phyloP scores from a whole-genome alignment of 108 stramenopile genomes.

The Mayamaea pseudoterrestris region DNA sequence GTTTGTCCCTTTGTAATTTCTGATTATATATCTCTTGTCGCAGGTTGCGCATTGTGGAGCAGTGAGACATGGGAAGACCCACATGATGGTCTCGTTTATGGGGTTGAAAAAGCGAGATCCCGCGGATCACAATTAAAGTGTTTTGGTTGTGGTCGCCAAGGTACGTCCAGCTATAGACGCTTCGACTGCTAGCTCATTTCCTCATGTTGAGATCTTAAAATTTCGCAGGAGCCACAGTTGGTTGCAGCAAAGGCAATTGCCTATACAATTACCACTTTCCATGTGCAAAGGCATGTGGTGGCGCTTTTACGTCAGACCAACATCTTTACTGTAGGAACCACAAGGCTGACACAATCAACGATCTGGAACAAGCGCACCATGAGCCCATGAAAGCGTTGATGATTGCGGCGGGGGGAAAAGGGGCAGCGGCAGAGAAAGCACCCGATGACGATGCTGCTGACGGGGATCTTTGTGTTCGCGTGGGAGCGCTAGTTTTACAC shows the following conservation, averaged over 20 bases:
- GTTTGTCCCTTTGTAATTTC: no score
- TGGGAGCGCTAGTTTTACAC: conserved; percentile 42
- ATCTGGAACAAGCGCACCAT: conserved; percentile 20
- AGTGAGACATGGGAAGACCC: conserved; percentile 48
- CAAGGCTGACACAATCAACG: conserved; percentile 17
- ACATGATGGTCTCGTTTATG: conserved; percentile 26
- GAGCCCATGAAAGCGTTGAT: conserved; percentile 48
- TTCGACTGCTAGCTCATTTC: no score
- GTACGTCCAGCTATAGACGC: no score
- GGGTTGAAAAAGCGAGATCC: conserved; percentile 43
- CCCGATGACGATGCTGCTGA: conserved; percentile 15
- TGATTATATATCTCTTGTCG: no score
- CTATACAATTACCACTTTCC: conserved; percentile 45
- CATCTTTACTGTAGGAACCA: conserved; percentile 35
- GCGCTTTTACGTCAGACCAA: conserved; percentile 35
- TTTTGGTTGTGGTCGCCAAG: conserved; percentile 58
- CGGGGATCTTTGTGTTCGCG: conserved; percentile 19
- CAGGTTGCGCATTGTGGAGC: conserved; percentile 55
- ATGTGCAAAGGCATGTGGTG: conserved; percentile 44
- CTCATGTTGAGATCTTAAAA: no score
- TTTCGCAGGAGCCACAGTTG: conserved; percentile 52
- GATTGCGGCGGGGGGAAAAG: conserved; percentile 25
- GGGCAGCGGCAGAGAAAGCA: not conserved
- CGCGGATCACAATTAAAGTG: conserved; percentile 51
- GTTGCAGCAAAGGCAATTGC: conserved; percentile 42